Base-by-base conservation (phyloP, 345 rosid genomes). In the Melaleuca alternifolia region DNA sequence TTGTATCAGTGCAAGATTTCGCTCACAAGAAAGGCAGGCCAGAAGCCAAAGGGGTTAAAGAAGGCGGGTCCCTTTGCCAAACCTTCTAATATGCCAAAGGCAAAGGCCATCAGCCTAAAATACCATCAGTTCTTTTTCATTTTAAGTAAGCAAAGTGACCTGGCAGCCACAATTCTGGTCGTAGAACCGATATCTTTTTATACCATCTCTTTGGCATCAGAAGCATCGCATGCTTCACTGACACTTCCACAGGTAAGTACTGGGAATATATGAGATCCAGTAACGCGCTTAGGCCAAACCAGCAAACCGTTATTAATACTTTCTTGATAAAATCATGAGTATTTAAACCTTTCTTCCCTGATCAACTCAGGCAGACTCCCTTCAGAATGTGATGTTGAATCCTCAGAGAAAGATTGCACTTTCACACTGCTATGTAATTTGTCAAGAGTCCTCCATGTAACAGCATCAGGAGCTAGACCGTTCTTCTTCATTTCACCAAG, bases 381-480 rank as follows among this genome's bases (percentile, higher is more conserved):
- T 83, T 51, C 37, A 23, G 59, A 50, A 51, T 51, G 56, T 6
- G 44, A 50, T 61, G 51, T n/a, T 51, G 62, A 84, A 88, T 50
- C 82, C 44, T 89, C 62, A 6, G 30, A 6, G 54, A 30, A n/a
- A 50, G 81, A 83, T 77, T 84, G 65, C 13, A 37, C 87, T 86
- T 88, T 71, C 75, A 85, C 13, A 11, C 33, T 88, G 13, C 51
- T 91, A 87, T 94, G 96, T 85, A 97, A 89, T 86, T 95, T 97
- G 85, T 95, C 93, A 18, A 97, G 93, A 88, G 92, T 93, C 90
- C 98, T 89, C 98, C 98, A 95, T 54, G 99, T 97, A 79, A 95
- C 93, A 46, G 98, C 94, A 92, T 97, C 97, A 24, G 98, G 98
- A 54, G 82, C 89, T 82, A 91, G 85, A 51, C 96, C 98, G 82